A percentile compares a stretch with the other conserved stretches of the same genome.
Conservation (phyloP, 169 alveolate species). For the Besnoitia besnoiti region DNA sequence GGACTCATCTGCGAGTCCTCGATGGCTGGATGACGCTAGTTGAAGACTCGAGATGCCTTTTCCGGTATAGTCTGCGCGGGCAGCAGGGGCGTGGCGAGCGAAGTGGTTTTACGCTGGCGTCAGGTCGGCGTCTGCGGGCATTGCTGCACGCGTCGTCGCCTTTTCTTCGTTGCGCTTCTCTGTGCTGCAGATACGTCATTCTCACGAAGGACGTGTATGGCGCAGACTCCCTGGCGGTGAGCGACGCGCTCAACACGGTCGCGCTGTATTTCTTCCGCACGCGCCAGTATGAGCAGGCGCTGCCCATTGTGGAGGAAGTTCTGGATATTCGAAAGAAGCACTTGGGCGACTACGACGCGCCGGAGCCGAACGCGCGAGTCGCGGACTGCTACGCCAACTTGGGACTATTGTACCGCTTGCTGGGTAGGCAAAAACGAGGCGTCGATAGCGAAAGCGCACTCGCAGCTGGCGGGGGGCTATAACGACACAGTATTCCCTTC, state of each 20-base stretch:
- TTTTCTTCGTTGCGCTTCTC: background rate
- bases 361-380: conserved; percentile 73
- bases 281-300: conserved; percentile 48
- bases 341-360: conserved; percentile 46
- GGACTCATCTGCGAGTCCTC: no score
- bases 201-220: conserved; percentile 68
- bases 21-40: no score
- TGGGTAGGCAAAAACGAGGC: conserved; percentile 59
- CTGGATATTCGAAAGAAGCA: conserved; percentile 54
- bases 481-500: background rate
- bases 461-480: background rate
- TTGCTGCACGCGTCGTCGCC: background rate
- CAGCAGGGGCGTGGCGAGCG: no score
- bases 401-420: conserved; percentile 67
- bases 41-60: no score
- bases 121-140: no score
- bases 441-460: background rate
- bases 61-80: no score
- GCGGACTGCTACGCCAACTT: conserved; percentile 74
- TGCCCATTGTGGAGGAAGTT: conserved; percentile 51
- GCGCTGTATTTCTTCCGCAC: conserved; percentile 71
- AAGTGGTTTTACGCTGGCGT: no score
- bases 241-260: conserved; percentile 70
- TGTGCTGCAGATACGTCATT: conserved; percentile 50
- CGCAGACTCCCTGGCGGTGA: conserved; percentile 64